phyloP scores from a whole-genome alignment of 2,329 filamentous ascomycete species.

The Colletotrichum sp. region DNA sequence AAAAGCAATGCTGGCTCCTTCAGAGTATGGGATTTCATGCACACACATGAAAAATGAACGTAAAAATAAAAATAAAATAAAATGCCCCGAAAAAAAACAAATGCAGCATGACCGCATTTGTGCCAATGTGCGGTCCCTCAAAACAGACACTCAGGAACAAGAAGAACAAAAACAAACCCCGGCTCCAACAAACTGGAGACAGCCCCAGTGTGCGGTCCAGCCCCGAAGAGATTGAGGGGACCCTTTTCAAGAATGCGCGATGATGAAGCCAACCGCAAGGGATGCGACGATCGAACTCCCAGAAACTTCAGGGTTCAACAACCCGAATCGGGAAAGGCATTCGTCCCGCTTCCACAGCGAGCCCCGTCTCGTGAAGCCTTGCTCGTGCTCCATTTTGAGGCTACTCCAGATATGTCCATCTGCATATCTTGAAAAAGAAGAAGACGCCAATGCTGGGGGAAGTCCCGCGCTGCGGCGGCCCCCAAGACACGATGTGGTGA shows the following conservation, averaged over 20 bases:
- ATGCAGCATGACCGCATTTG: neutral
- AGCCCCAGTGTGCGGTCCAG: neutral
- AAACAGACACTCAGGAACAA: neutral
- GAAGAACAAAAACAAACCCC: neutral
- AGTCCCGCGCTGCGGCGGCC: neutral
- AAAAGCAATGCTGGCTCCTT: neutral
- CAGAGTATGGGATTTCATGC: neutral
- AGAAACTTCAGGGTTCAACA: neutral
- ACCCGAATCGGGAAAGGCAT: conserved; percentile 1
- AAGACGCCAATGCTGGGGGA: neutral
- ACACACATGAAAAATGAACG: neutral
- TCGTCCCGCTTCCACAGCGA: neutral
- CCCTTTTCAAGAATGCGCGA: neutral
- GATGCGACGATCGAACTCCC: neutral
- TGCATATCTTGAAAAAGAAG: neutral
- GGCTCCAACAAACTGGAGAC: neutral
- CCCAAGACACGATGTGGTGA: neutral
- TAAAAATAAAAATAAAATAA: neutral
- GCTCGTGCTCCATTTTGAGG: neutral
- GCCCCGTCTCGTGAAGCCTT: neutral
- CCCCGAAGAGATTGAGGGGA: neutral
- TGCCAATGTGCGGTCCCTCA: neutral
- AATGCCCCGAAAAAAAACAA: neutral
- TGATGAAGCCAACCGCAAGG: neutral
- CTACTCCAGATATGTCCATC: neutral